A percentile compares a stretch with the other conserved stretches of the same genome.
These are phyloP conservation scores for Coprinellus micaceus DNA, from an alignment of 768 basidiomycete species.

Conservation along the genomic window DNA sequence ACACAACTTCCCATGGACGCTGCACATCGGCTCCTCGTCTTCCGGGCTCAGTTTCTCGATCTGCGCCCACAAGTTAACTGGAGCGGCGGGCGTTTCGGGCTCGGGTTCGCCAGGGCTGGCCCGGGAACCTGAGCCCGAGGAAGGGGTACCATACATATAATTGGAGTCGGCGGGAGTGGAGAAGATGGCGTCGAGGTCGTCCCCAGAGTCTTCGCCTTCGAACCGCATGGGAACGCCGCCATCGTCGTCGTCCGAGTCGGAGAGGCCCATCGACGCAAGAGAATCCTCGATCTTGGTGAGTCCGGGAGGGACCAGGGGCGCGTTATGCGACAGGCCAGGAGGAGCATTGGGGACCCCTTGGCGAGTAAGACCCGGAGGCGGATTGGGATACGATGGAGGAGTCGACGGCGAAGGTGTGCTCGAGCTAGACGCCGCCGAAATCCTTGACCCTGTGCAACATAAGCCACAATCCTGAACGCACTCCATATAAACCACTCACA, in stretches of 20 bases:
- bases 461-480: no score
- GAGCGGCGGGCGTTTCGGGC: background rate
- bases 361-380: background rate
- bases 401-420: background rate
- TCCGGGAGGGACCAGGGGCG: background rate
- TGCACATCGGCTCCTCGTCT: background rate
- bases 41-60: background rate
- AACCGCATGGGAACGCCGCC: background rate
- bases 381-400: background rate
- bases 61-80: constrained; percentile 4
- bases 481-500: background rate
- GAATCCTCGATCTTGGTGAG: background rate
- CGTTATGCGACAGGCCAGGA: no score
- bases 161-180: no score
- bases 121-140: no score
- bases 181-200: background rate
- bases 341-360: no score
- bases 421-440: background rate
- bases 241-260: background rate
- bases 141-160: no score
- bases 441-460: background rate
- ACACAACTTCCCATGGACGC: background rate
- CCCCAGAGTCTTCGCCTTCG: background rate
- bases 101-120: background rate
- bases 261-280: background rate